These are phyloP conservation scores for Stephania yunnanensis DNA, from an alignment of 164 flowering plant genomes.

Conservation along the genomic window DNA sequence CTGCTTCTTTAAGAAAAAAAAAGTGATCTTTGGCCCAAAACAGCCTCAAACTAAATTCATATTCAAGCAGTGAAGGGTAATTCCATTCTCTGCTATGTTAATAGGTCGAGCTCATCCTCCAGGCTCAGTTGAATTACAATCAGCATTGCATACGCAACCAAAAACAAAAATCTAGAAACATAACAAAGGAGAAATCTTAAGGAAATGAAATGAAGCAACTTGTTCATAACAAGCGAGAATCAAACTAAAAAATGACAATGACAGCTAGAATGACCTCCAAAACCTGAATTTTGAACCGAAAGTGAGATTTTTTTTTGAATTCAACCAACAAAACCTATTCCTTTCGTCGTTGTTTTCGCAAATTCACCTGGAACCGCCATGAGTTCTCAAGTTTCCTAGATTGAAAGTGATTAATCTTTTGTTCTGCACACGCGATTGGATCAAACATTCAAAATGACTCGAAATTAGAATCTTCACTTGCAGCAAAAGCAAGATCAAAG, in stretches of 20 bases:
- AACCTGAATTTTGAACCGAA: neutral
- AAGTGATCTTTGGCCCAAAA: neutral
- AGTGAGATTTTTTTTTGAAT: neutral
- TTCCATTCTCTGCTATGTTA: neutral
- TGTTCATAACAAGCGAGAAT: neutral
- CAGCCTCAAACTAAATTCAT: neutral
- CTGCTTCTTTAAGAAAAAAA: neutral
- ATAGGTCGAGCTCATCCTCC: neutral
- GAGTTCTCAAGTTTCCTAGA: neutral
- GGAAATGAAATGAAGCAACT: neutral
- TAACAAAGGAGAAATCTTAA: neutral
- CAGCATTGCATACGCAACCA: neutral
- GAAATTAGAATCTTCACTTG: neutral
- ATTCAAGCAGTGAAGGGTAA: neutral
- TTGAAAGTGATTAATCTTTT: neutral
- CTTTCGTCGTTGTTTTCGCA: neutral
- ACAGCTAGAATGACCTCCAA: neutral
- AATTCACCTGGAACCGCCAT: neutral
- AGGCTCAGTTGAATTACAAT: neutral
- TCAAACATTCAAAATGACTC: neutral
- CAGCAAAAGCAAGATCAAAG: neutral
- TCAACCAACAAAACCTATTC: neutral
- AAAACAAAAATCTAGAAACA: neutral
- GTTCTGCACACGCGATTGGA: neutral
- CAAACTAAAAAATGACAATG: neutral